Evolutionary conservation across 306 rosid species (phyloP), one percentile per base, ranked within the genome.

Genomic region (Prinsepia uniflora): DNA sequence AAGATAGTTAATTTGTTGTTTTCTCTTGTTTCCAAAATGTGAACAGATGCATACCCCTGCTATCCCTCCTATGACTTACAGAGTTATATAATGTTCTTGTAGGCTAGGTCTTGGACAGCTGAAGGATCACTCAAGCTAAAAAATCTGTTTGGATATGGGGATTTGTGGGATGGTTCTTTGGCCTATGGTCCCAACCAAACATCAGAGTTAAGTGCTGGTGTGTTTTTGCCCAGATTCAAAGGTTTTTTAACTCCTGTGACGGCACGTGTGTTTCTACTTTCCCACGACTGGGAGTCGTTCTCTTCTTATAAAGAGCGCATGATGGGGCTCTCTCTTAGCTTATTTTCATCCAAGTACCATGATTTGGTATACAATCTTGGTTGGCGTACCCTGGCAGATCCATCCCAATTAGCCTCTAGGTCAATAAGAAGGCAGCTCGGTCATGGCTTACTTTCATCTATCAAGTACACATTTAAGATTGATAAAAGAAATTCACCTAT

Each of bases 401-500:
- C 91, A 79, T 84, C 87, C 52, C 95, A 87, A 81, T 84, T 89
- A 92, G 87, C 99, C 53, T 91, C 96, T 62, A 89, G 80, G 83
- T 83, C 97, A 30, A 83, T 94, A 64, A 91, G 99, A 84, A 89
- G 99, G 88, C 99, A 95, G 84, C 96, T 95, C 74, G 99, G 99
- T 65, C 95, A 91, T 81, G 82, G 92, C 67, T 83, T 95, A 76
- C 86, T 91, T 24, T 95, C 99, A 45, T 87, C 95, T 75, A 70
- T 95, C 66, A 95, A 91, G 82, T 87, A 95, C 77, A 87, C 96
- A 40, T 91, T 81, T 73, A 95, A 85, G 81, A 44, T 87, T 80
- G 96, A 95, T 63, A 76, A 78, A 80, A 95, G 99, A 84, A 86
- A 91, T 86, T 95, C 99, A 63, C 54, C 82, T 30, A 67, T 83